phyloP scores from a whole-genome alignment of 306 rosid genomes.

The Erythrophleum fordii region DNA sequence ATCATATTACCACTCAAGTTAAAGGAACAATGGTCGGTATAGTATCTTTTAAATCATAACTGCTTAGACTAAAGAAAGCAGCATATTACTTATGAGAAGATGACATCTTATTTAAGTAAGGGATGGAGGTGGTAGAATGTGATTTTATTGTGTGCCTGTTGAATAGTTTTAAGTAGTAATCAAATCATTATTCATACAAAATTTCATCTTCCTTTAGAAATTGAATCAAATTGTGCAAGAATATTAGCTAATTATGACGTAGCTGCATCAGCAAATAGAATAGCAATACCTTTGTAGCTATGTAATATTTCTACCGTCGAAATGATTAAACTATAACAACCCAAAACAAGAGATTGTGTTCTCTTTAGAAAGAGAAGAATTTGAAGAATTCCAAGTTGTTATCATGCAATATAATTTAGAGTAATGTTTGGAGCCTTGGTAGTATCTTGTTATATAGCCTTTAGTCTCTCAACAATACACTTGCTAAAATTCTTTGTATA shows the following conservation, averaged over 20 bases:
- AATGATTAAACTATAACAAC: neutral
- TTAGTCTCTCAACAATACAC: too few relatives aligned
- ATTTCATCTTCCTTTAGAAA: neutral
- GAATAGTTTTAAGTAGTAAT: neutral
- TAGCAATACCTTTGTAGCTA: neutral
- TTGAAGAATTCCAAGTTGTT: neutral
- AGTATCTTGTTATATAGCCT: too few relatives aligned
- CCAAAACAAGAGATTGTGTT: neutral
- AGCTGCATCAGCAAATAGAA: neutral
- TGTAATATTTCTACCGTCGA: too few relatives aligned
- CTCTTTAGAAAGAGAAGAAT: neutral
- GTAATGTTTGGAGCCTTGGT: too few relatives aligned
- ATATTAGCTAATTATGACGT: neutral
- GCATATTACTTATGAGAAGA: neutral
- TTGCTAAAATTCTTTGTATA: too few relatives aligned
- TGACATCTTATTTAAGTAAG: neutral
- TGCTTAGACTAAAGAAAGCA: neutral
- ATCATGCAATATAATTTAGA: neutral
- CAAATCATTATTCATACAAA: neutral
- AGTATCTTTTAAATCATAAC: neutral
- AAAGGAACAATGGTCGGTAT: conserved; percentile 70
- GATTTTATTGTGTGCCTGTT: neutral
- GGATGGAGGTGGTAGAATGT: neutral
- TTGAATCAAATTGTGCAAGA: neutral
- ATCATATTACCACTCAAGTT: conserved; percentile 65